Percentiles rank a stretch among this genome's conserved stretches.
These are phyloP conservation scores for Rhodotorula sp. DNA, from an alignment of 1,284 basidiomycete genomes.

Conservation along the genomic window DNA sequence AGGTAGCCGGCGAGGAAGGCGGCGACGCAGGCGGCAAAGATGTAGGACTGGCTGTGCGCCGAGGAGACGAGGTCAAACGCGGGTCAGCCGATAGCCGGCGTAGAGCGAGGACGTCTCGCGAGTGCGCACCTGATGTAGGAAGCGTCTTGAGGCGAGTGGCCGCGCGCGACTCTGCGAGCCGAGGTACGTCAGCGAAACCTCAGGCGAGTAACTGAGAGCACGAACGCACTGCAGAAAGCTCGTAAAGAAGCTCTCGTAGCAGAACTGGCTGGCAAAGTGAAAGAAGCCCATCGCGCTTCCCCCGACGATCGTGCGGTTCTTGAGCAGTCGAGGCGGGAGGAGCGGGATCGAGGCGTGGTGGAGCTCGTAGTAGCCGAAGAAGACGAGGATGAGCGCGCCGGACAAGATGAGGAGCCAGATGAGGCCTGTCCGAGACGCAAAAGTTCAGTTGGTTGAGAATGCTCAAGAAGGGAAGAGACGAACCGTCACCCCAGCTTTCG, in stretches of 20 bases:
- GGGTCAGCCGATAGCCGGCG: too few relatives aligned
- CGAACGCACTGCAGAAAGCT: conserved; percentile 42
- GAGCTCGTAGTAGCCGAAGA: conserved; percentile 43
- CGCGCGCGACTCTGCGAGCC: conserved; percentile 41
- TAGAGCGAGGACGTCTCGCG: background rate
- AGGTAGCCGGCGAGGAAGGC: conserved; percentile 41
- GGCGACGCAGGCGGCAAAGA: conserved; percentile 44
- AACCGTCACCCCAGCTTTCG: conserved; percentile 41
- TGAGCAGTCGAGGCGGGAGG: conserved; percentile 42
- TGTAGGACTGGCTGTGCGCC: conserved; percentile 40
- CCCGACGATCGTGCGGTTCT: conserved; percentile 42
- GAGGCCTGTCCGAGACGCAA: conserved; percentile 6
- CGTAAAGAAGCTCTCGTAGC: conserved; percentile 45
- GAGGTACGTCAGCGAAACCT: background rate
- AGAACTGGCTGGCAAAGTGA: conserved; percentile 41
- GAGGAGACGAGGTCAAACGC: background rate
- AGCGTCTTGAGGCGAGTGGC: conserved; percentile 43
- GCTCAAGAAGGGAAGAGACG: conserved; percentile 3
- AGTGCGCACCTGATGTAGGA: conserved; percentile 42
- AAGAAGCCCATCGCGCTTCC: conserved; percentile 44
- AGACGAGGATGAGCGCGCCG: conserved; percentile 38
- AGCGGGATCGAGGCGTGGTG: conserved; percentile 40
- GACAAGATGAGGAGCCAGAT: conserved; percentile 35
- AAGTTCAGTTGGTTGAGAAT: background rate
- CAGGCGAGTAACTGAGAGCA: too few relatives aligned